Base-by-base conservation (phyloP, 2,329 filamentous ascomycete genomes). In the Emergomyces pasteurianus region DNA sequence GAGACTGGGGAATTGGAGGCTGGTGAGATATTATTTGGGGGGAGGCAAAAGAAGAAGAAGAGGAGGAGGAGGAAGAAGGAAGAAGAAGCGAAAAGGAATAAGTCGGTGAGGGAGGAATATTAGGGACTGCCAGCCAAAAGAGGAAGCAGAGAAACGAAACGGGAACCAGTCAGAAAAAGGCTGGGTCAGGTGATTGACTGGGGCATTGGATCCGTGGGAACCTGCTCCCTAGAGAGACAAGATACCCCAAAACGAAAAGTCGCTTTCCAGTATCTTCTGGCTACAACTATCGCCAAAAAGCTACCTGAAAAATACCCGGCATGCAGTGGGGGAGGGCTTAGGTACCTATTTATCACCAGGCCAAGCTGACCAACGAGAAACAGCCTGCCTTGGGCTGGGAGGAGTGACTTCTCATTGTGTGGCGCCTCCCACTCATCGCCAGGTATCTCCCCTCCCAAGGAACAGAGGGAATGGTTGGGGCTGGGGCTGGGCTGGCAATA, bases 11-110 rank as follows among this genome's bases (percentile, higher is more conserved):
- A n/a, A n/a, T n/a, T n/a, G n/a, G n/a, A n/a, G n/a, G n/a, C n/a
- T n/a, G n/a, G n/a, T n/a, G n/a, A n/a, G n/a, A n/a, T n/a, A n/a
- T n/a, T n/a, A n/a, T n/a, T n/a, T n/a, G n/a, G n/a, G n/a, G n/a
- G n/a, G n/a, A n/a, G n/a, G 31, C 18, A 53, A n/a, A 12, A 31
- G 5, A 8, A 21, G 43, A 21, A 49, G 46, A 2, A 21, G 21
- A 49, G 8, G n/a, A 21, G 43, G 14, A 47, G 9, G 26, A 47
- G 43, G 9, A 21, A 47, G 14, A 21, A 26, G 3, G 7, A 47
- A 3, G 23, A 50, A 50, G 47, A 31, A 50, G 64, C 64, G 61
- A 67, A 62, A 64, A 62, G 62, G 64, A 66, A 63, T 63, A 61
- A 62, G n/a, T n/a, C n/a, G n/a, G n/a, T n/a, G n/a, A n/a, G n/a